Conservation (phyloP, 371 early-diverging fungal species). For the Rhizomucor miehei region DNA sequence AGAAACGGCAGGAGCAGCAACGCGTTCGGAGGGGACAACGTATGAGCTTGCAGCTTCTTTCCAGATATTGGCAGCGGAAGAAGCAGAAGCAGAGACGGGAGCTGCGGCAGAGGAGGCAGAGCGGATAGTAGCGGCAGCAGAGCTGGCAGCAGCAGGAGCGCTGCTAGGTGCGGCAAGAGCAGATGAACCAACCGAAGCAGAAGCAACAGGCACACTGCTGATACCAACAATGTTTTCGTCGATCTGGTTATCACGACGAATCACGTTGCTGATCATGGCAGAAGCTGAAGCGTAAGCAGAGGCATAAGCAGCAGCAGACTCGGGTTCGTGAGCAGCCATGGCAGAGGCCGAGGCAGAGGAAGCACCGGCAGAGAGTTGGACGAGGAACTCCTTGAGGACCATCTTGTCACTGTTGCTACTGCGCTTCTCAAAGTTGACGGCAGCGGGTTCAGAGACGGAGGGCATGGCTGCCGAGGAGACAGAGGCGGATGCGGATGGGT, state of each 20-base stretch:
- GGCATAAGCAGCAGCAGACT: neutral
- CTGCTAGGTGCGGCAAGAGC: too few relatives aligned
- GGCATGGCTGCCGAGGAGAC: neutral
- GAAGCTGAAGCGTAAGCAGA: neutral
- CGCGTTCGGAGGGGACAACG: too few relatives aligned
- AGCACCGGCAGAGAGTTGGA: neutral
- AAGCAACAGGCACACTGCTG: too few relatives aligned
- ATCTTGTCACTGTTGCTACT: neutral
- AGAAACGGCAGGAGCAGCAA: too few relatives aligned
- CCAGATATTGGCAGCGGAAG: neutral
- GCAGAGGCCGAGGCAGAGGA: neutral
- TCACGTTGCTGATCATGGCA: neutral
- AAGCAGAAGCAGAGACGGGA: neutral
- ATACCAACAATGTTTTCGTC: too few relatives aligned
- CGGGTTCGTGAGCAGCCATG: neutral
- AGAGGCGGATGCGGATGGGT: neutral
- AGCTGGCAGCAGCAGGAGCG: neutral
- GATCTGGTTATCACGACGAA: neutral
- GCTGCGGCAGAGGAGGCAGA: constrained; percentile 3
- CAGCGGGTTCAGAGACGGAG: neutral
- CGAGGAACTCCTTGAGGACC: neutral
- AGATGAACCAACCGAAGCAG: too few relatives aligned
- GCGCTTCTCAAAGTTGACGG: neutral
- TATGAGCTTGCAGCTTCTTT: neutral
- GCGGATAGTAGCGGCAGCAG: neutral